Evolutionary conservation across 2,329 filamentous ascomycete genomes (phyloP), one percentile per base, ranked within the genome.

Genomic region (Neobulgaria alba): DNA sequence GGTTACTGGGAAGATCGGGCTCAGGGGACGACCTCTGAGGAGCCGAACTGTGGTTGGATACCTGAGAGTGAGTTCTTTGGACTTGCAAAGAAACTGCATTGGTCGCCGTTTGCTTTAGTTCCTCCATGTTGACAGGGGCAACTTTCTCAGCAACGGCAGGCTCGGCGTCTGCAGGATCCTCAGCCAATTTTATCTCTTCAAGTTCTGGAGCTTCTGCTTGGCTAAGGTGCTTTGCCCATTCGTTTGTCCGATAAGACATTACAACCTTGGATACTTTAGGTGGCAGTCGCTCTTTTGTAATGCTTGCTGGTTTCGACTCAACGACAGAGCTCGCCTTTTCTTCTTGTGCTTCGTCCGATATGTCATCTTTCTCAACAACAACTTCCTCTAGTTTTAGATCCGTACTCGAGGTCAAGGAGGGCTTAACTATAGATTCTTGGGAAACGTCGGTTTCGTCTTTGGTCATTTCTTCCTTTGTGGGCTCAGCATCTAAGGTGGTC

Each of bases 141-240:
- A 75, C 63, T 3, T 62, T 55, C 53, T 88, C 80, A 36, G 64
- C 54, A 17, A 56, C 48, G 29, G 53, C 53, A 9, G 10, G n/a
- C 3, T 26, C 16, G 26, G 56, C 39, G 12, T 60, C 57, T 14
- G 57, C 50, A 48, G 64, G 47, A 53, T 63, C 44, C 52, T 70
- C 60, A 47, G 71, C 56, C 3, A 76, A 57, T 17, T 73, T 67
- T 10, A 84, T 60, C 2, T 77, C 72, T 5, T 86, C 80, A 1
- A 73, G 61, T 35, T 79, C 73, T 1, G 87, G 87, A 4, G 67
- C 65, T 12, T 95, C 89, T 5, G 90, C 88, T 31, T 74, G 67
- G 48, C 79, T 78, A 9, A 95, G 69, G 60, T 95, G 87, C 60
- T 95, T 95, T 0, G 88, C 87, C 90, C 90, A 96, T 63, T 96